Evolutionary conservation across 805 yeast species (phyloP).

Genomic region (Kluyveromyces starmeri): DNA sequence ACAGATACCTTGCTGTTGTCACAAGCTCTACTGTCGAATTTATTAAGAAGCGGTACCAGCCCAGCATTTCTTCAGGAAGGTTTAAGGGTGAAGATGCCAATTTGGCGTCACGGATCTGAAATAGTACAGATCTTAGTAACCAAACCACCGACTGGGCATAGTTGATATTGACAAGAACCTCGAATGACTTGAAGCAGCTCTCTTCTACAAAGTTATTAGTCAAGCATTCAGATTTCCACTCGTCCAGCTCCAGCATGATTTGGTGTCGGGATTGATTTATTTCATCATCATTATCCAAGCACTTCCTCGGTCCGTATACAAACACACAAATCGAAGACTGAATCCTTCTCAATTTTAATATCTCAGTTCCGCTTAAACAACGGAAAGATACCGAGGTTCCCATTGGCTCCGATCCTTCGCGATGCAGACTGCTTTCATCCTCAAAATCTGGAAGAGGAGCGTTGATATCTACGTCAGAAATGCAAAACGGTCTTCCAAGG

Average conservation of each 20-base stretch:
- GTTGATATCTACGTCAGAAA: slow-evolving; percentile 30
- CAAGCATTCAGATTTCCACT: slow-evolving; percentile 24
- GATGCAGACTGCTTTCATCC: no score
- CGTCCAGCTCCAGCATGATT: slow-evolving; percentile 27
- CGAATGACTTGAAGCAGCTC: slow-evolving; percentile 22
- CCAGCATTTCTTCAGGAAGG: slow-evolving; percentile 9
- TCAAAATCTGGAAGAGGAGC: slow-evolving; percentile 21
- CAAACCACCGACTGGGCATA: slow-evolving; percentile 29
- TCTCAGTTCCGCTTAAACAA: slow-evolving; percentile 25
- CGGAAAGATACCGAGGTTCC: no score
- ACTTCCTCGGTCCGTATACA: slow-evolving; percentile 26
- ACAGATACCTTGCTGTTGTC: slow-evolving; percentile 21
- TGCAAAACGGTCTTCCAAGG: slow-evolving; percentile 31
- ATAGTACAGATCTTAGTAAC: slow-evolving; percentile 25
- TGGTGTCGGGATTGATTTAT: slow-evolving; percentile 23
- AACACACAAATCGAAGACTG: slow-evolving; percentile 29
- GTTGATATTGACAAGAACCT: slow-evolving; percentile 27
- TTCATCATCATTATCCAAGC: slow-evolving; percentile 17
- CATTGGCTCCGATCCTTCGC: no score
- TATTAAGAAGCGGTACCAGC: slow-evolving; percentile 29
- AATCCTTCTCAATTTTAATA: slow-evolving; percentile 25
- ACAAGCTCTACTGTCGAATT: slow-evolving; percentile 27
- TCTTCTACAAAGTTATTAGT: slow-evolving; percentile 19
- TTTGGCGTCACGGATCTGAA: slow-evolving; percentile 13
- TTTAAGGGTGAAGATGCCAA: slow-evolving; percentile 2